Conservation (phyloP, 2,329 filamentous ascomycete species). For the Penicillium sp. region DNA sequence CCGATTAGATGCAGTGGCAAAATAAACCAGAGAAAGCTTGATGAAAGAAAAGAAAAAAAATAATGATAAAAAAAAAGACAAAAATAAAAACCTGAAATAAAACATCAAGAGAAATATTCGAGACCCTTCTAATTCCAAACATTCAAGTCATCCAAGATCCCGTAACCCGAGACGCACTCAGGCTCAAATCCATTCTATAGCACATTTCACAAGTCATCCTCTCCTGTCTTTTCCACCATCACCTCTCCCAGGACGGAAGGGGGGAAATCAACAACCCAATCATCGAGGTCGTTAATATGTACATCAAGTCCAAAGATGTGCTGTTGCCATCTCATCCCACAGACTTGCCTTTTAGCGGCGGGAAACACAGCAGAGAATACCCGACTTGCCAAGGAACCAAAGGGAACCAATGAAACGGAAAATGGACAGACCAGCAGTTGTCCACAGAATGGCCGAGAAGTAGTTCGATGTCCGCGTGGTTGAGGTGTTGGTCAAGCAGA, state of each 20-base stretch:
- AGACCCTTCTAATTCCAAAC: background rate
- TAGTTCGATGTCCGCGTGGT: conserved; percentile 78
- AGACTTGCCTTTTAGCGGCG: conserved; percentile 58
- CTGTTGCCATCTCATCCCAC: no score
- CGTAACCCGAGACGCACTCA: background rate
- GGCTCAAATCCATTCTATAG: conserved; percentile 17
- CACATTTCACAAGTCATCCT: background rate
- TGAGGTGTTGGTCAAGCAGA: conserved; percentile 73
- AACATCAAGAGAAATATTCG: background rate
- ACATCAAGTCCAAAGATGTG: conserved; percentile 4
- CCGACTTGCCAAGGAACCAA: conserved; percentile 92
- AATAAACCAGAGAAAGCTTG: background rate
- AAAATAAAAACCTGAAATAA: background rate
- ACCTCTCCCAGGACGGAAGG: background rate
- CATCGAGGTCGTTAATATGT: conserved; percentile 16
- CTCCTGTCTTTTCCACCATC: background rate
- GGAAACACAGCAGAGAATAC: conserved; percentile 93
- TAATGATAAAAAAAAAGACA: background rate
- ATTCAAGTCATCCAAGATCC: background rate
- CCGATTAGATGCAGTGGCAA: background rate
- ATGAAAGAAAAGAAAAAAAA: background rate
- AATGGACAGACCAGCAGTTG: conserved; percentile 79
- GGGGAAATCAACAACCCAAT: background rate
- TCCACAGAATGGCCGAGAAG: conserved; percentile 88
- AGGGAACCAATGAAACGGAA: conserved; percentile 86